Percentiles rank a stretch among this genome's conserved stretches.
These are phyloP conservation scores for Xylaria acuta DNA, from an alignment of 495 filamentous ascomycete genomes.

Conservation along the genomic window DNA sequence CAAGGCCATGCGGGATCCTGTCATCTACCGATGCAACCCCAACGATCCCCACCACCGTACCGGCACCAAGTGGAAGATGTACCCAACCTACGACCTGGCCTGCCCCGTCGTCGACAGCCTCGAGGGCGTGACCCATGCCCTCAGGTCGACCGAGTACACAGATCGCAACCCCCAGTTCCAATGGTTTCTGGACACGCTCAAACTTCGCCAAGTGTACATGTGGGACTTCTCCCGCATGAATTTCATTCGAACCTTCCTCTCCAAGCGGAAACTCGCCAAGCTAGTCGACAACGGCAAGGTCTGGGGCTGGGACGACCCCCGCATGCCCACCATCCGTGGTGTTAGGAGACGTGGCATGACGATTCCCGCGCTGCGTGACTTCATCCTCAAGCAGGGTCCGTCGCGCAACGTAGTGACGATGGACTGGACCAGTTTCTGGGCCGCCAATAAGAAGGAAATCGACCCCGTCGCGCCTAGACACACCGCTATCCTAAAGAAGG, in stretches of 20 bases:
- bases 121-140: conserved; percentile 93
- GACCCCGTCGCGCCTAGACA: conserved; percentile 87
- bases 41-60: conserved; percentile 85
- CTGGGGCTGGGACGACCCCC: conserved; percentile 92
- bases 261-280: conserved; percentile 95
- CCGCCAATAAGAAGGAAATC: conserved; percentile 93
- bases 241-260: conserved; percentile 88
- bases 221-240: conserved; percentile 99
- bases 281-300: conserved; percentile 86
- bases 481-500: conserved; percentile 75
- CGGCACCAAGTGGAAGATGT: conserved; percentile 88
- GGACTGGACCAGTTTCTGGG: conserved; percentile 93
- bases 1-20: conserved; percentile 87
- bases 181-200: conserved; percentile 89
- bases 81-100: conserved; percentile 94
- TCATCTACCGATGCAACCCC: conserved; percentile 90
- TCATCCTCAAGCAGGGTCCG: conserved; percentile 91
- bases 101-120: conserved; percentile 90
- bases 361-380: conserved; percentile 84
- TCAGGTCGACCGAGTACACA: conserved; percentile 95
- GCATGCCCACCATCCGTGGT: conserved; percentile 93
- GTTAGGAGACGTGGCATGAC: conserved; percentile 91
- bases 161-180: conserved; percentile 97
- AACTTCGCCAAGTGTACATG: conserved; percentile 87
- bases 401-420: conserved; percentile 87